Percentiles rank a stretch among this genome's conserved stretches.
Conservation (phyloP, 192 early-diverging fungal genomes). For the Entophlyctis helioformis region DNA sequence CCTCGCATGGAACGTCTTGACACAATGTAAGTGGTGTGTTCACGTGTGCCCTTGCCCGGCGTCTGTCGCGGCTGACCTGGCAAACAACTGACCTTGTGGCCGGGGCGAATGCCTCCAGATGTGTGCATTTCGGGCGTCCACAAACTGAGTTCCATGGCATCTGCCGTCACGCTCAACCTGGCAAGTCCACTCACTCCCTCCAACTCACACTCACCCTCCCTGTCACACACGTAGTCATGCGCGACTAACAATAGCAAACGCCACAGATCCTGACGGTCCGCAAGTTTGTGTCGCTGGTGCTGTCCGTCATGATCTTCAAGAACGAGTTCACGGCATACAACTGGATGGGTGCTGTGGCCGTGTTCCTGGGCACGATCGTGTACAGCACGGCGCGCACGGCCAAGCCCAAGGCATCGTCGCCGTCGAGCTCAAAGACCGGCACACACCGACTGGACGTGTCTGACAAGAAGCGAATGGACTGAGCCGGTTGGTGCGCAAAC, state of each 20-base stretch:
- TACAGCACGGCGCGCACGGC: conserved; percentile 53
- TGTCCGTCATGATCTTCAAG: conserved; percentile 69
- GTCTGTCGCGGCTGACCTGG: too few species aligned
- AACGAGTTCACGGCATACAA: conserved; percentile 59
- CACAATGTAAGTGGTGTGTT: conserved; percentile 78
- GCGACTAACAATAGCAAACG: too few species aligned
- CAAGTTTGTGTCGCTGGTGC: conserved; percentile 69
- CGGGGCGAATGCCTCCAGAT: too few species aligned
- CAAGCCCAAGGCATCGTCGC: too few species aligned
- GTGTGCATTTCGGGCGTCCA: conserved; percentile 83
- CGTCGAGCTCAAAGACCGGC: too few species aligned
- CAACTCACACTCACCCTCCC: too few species aligned
- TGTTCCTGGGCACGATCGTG: conserved; percentile 67
- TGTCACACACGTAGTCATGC: too few species aligned
- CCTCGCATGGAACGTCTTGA: conserved; percentile 57
- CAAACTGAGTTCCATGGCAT: conserved; percentile 59
- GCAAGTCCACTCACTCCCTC: conserved; percentile 4
- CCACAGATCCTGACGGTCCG: conserved; percentile 59
- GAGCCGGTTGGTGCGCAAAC: too few species aligned
- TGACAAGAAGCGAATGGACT: too few species aligned
- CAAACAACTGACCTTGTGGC: too few species aligned
- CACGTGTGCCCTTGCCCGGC: too few species aligned
- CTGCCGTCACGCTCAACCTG: conserved; percentile 74
- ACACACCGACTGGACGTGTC: too few species aligned
- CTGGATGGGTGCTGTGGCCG: conserved; percentile 56